Evolutionary conservation across 768 basidiomycete species (phyloP).

Genomic region (Gloeopeniophorella convolvens): DNA sequence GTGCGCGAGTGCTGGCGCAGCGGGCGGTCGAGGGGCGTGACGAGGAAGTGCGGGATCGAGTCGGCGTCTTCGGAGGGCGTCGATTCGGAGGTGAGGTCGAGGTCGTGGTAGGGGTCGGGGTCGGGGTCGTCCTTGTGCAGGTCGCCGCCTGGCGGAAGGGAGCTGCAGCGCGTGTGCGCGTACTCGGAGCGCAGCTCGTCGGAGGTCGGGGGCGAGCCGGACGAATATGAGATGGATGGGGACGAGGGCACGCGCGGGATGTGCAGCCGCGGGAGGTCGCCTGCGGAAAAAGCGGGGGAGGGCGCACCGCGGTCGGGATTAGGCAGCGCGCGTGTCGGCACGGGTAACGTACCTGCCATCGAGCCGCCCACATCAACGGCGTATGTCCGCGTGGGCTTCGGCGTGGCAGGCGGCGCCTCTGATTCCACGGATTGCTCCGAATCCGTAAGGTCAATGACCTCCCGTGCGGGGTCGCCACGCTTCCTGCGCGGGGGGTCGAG

Average conservation of each 20-base stretch:
- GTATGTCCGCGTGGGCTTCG: constrained; percentile 33
- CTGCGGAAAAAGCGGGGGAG: background rate
- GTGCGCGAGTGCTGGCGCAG: constrained; percentile 47
- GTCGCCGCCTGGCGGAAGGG: constrained; percentile 32
- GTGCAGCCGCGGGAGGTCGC: constrained; percentile 10
- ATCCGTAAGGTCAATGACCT: constrained; percentile 35
- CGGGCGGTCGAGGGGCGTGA: constrained; percentile 25
- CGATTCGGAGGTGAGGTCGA: constrained; percentile 37
- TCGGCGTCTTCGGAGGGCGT: constrained; percentile 21
- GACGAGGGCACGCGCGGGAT: constrained; percentile 18
- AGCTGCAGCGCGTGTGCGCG: constrained; percentile 24
- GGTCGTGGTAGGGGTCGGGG: constrained; percentile 42
- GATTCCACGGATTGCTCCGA: constrained; percentile 39
- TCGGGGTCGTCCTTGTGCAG: constrained; percentile 50
- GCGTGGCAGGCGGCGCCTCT: constrained; percentile 44
- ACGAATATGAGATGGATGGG: constrained; percentile 35
- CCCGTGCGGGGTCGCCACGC: constrained; percentile 1
- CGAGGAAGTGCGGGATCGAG: constrained; percentile 32
- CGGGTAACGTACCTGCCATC: constrained; percentile 7
- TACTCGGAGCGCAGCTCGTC: constrained; percentile 27
- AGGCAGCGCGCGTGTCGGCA: background rate
- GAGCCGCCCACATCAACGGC: constrained; percentile 27
- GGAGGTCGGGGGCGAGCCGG: constrained; percentile 37
- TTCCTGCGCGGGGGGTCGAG: constrained; percentile 16
- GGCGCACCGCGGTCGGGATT: background rate